Base-by-base conservation (phyloP, 208 protist genomes). In the Wallacemonas rigidus region DNA sequence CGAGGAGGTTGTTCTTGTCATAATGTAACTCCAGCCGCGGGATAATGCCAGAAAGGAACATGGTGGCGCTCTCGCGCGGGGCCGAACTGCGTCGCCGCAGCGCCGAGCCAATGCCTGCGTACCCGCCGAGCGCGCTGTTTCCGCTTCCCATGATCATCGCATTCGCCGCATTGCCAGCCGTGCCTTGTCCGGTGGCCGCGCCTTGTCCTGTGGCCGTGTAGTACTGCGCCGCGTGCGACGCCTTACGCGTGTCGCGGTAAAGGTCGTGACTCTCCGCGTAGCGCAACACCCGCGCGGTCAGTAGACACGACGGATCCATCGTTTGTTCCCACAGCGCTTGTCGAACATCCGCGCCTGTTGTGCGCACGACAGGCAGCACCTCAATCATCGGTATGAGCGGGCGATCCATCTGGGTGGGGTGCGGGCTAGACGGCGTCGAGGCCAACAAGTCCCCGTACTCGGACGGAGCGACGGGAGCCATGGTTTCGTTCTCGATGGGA, bases 11-110 rank as follows among this genome's bases (percentile, higher is more conserved):
- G 82, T 83, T 89, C 80, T 85, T 78, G 69, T 97, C 92, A 71
- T 94, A 90, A 75, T 94, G 92, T 68, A 97, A 74, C 70, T 95
- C 88, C 57, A 97, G 71, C 2, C 92, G 79, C 8, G 92, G 92
- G 45, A 97, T 87, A 12, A 94, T 71, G 7, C 89, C 89, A 0
- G 80, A 77, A 57, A 97, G 90, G 50, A 79, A 82, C 39, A 96
- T 73, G 2, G 71, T 75, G 7, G 87, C 74, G 38, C 70, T 84
- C 47, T 85, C 79, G 48, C 77, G 72, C 14, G 15, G 67, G 50
- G 57, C 26, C 26, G 53, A 39, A 2, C n/a, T 15, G 39, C 81
- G 86, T 41, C 74, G 69, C 3, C 79, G 68, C 7, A 76, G 47
- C 39, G 58, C 71, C n/a, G 26, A 5, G 12, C 43, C 64, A 51